Base-by-base conservation (phyloP, 1,284 basidiomycete genomes). In the Pseudozyma tsukubaensis region DNA sequence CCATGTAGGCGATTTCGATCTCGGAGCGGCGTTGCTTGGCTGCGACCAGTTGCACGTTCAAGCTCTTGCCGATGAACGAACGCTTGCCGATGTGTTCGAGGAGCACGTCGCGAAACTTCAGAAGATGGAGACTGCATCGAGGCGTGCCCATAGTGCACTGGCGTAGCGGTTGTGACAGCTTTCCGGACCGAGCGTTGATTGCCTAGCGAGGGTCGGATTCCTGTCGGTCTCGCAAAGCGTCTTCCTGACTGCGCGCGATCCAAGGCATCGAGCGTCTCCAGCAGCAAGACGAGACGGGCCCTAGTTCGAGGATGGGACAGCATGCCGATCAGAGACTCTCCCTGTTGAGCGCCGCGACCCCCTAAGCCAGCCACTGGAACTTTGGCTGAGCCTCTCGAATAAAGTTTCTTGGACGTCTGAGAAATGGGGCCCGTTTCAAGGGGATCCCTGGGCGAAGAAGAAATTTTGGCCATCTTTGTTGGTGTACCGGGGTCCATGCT, bases 291-390 rank as follows among this genome's bases (percentile, higher is more conserved):
- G 21, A 70, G 42, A 18, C 61, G 67, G 48, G 52, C 53, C 34
- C 50, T 51, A 14, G 45, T 56, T 39, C 67, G 57, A 9, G 67
- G 60, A 53, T 70, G 52, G 14, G 61, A 70, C 4, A 64, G 61
- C 57, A 70, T 52, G 9, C 50, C 58, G 9, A 54, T 42, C 44
- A 70, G 16, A 4, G 36, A 29, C 8, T 59, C 60, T 36, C 57
- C 45, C 24, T 50, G 39, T n/a, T 49, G 12, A 36, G 18, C 47
- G n/a, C 32, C 9, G 18, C 56, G 52, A 45, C 24, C 24, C 7
- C 35, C 37, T 9, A 42, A 16, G 29, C 50, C 45, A 16, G 18
- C 24, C 1, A 48, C 10, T 9, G 18, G 39, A 19, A 43, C 12
- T 37, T 61, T 68, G 9, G 40, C 24, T 14, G 34, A 39, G 19